Percentiles rank a stretch among this genome's conserved stretches.
These are phyloP conservation scores for Dictyostelium firmibasis DNA, from an alignment of 78 protist species.

Conservation along the genomic window DNA sequence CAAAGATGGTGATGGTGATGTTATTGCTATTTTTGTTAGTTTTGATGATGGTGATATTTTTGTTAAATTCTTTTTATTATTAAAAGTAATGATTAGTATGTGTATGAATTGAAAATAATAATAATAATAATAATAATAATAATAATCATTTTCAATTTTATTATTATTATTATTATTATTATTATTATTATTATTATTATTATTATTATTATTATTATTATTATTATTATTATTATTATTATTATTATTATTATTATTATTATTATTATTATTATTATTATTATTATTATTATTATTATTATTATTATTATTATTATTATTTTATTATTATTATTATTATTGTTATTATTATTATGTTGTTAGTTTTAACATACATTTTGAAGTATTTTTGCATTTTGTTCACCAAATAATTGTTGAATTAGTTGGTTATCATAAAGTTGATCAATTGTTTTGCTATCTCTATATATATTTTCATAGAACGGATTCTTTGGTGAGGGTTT, in stretches of 20 bases:
- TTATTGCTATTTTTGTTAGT: not conserved
- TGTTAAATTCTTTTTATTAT: not conserved
- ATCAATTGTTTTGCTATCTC: slow-evolving; percentile 5
- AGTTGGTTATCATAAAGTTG: slow-evolving; percentile 42
- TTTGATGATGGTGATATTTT: not conserved
- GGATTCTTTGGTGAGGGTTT: slow-evolving; percentile 33
- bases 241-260: too few relatives aligned
- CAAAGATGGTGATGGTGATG: not conserved
- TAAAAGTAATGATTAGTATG: too few relatives aligned
- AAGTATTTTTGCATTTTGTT: not conserved
- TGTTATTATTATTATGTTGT: too few relatives aligned
- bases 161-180: not conserved
- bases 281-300: too few relatives aligned
- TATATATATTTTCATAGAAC: slow-evolving; percentile 50
- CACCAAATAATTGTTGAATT: slow-evolving; percentile 53
- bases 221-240: too few relatives aligned
- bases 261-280: too few relatives aligned
- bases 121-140: too few relatives aligned
- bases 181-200: slow-evolving; percentile 19
- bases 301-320: too few relatives aligned
- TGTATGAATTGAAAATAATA: too few relatives aligned
- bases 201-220: slow-evolving; percentile 27
- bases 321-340: too few relatives aligned
- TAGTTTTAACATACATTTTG: slow-evolving; percentile 7
- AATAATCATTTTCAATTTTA: too few relatives aligned